Percentiles rank a stretch among this genome's conserved stretches.
phyloP scores from a whole-genome alignment of 352 stramenopile species.

The Phytophthora fragariaefolia region DNA sequence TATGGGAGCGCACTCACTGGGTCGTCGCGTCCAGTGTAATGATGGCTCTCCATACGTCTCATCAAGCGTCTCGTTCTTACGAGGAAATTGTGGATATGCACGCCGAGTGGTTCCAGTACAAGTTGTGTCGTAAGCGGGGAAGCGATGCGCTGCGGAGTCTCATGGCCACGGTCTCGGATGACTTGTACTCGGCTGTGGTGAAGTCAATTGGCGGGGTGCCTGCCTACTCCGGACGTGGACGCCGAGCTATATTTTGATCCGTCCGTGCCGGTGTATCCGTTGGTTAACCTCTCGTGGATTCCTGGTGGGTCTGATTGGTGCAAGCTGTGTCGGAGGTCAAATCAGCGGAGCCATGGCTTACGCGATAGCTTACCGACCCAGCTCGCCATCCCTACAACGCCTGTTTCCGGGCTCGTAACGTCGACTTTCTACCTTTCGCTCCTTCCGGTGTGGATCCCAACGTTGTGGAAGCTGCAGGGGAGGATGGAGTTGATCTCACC shows the following conservation, averaged over 20 bases:
- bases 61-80: background rate
- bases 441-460: background rate
- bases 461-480: background rate
- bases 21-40: background rate
- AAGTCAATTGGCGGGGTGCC: background rate
- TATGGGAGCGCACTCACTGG: background rate
- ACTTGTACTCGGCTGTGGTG: background rate
- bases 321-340: background rate
- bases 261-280: background rate
- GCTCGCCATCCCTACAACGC: background rate
- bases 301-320: background rate
- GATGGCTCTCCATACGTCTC: background rate
- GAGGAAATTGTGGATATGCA: background rate
- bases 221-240: too few species aligned
- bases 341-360: background rate
- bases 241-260: background rate
- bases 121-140: background rate
- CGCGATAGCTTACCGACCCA: background rate
- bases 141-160: background rate
- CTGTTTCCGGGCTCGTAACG: background rate
- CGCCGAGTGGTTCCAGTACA: background rate
- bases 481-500: background rate
- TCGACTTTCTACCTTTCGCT: background rate
- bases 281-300: background rate
- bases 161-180: background rate